Evolutionary conservation across 2,329 filamentous ascomycete species (phyloP), one percentile per base, ranked within the genome.

Genomic region (Huntiella savannae): DNA sequence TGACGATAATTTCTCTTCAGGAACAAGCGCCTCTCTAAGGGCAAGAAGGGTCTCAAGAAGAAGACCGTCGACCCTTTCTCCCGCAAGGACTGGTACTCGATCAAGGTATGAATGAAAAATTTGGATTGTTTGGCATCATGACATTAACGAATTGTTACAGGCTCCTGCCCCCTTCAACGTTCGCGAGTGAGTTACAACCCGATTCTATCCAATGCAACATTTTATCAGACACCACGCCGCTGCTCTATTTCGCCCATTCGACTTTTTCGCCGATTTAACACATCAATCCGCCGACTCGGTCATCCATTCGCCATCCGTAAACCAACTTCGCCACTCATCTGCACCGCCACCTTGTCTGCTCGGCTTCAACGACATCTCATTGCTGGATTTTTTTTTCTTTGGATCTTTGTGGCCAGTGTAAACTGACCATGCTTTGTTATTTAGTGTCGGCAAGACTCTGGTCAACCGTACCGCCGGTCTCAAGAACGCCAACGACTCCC

Each of bases 1-100:
- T 50, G 46, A 56, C 58, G 35, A 52, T 47, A 54, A 40, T 54
- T 34, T 46, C 47, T 48, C 41, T 48, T 35, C 59, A 86, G 81
- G 84, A 98, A 98, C 81, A 98, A 98, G 86, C 86, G 91, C 77
- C 79, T 98, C 75, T 96, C 91, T 57, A 98, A 98, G 79, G 91
- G 91, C 74, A 98, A 96, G 85, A 98, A 98, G 80, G 88, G 91
- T 69, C 77, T 96, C 67, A 96, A 96, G 85, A 96, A 98, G 88
- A 88, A 88, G 74, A 88, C 87, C 62, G 73, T 81, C 60, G 91
- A 98, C 69, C 88, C 91, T 62, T 96, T 96, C 76, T 77, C 87
- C 62, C 83, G 88, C 66, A 98, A 98, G 78, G 91, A 96, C 68
- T 96, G 92, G 84, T 98, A 87, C 74, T 83, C 81, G 62, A 79